Percentiles rank a stretch among this genome's conserved stretches.
Evolutionary conservation across 331 rosid species (phyloP).

Genomic region (Rhamnella rubrinervis): DNA sequence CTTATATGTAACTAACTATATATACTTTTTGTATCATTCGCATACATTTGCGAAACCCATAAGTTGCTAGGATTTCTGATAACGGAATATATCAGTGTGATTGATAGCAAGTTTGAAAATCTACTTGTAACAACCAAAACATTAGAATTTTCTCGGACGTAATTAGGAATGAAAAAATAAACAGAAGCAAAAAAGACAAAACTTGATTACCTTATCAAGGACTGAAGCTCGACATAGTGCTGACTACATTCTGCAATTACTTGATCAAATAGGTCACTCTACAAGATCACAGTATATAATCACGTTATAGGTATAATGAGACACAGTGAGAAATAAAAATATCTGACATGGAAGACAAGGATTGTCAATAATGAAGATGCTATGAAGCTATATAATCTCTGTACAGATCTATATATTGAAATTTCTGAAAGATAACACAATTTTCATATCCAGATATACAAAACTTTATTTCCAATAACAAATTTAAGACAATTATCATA

Average conservation of each 20-base stretch:
- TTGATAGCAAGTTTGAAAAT: not conserved
- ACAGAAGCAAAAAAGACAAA: not conserved
- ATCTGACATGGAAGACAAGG: too few relatives aligned
- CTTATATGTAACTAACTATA: too few relatives aligned
- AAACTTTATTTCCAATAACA: too few relatives aligned
- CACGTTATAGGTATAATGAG: not conserved
- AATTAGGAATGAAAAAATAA: not conserved
- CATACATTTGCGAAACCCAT: too few relatives aligned
- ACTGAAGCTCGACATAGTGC: conserved; percentile 75
- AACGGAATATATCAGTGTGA: not conserved
- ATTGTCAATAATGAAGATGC: too few relatives aligned
- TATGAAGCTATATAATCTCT: too few relatives aligned
- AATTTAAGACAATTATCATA: not conserved
- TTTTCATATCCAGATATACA: too few relatives aligned
- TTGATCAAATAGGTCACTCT: conserved; percentile 70
- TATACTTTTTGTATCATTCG: too few relatives aligned
- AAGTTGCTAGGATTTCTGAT: not conserved
- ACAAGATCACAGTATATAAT: conserved; percentile 18
- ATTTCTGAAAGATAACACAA: too few relatives aligned
- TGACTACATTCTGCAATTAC: conserved; percentile 72
- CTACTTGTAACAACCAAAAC: not conserved
- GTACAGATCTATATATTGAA: too few relatives aligned
- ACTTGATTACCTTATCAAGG: conserved; percentile 63
- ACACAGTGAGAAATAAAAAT: not conserved
- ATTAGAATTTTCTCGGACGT: not conserved